Percentiles rank a stretch among this genome's conserved stretches.
Evolutionary conservation across 75 land plant genomes (phyloP).

Genomic region (Cupressus sempervirens): DNA sequence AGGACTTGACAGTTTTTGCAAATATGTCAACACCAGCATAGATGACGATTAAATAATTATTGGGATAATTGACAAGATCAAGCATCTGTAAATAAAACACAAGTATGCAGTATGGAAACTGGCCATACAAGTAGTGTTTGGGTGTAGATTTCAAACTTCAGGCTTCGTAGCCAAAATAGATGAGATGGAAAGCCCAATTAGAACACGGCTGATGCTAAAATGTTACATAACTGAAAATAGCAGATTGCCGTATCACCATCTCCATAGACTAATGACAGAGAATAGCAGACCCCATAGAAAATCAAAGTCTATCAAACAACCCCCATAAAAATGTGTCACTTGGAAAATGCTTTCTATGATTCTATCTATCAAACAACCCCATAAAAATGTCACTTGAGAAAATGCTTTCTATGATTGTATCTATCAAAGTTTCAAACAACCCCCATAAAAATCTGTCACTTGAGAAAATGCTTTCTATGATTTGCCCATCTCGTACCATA

Average conservation of each 20-base stretch:
- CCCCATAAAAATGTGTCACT: neutral
- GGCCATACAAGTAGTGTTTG: neutral
- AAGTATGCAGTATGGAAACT: neutral
- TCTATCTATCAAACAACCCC: neutral
- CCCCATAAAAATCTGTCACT: neutral
- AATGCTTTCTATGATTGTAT: no score
- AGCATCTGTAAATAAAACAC: neutral
- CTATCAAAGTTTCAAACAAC: neutral
- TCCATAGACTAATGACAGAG: neutral
- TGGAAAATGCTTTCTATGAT: no score
- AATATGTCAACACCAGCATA: neutral
- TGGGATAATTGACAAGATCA: neutral
- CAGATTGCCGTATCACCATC: no score
- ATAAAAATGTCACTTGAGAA: neutral
- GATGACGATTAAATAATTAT: neutral
- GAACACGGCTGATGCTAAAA: neutral
- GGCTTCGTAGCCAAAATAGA: neutral
- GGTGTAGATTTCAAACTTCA: neutral
- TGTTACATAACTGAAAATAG: neutral
- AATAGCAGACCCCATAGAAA: neutral
- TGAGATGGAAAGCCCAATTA: neutral
- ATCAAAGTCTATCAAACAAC: neutral
- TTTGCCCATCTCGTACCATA: neutral
- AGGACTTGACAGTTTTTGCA: neutral
- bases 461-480: no score